Evolutionary conservation across 2,329 filamentous ascomycete genomes (phyloP), one percentile per base, ranked within the genome.

Genomic region (Aspergillus fumigatiaffinis): DNA sequence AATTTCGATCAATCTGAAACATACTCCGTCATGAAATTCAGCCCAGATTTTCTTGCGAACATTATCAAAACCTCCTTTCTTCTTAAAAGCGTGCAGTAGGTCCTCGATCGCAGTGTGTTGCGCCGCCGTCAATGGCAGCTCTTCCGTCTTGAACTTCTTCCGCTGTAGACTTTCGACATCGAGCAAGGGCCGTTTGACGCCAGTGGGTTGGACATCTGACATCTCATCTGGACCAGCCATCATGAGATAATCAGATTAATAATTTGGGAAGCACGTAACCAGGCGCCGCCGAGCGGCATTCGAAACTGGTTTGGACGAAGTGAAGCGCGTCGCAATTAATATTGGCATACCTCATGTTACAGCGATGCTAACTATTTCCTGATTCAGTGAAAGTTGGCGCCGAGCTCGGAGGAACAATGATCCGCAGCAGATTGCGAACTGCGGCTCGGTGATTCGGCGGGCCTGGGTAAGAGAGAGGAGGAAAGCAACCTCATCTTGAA

Each of bases 31-130:
- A 56, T 82, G 79, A 59, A 84, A 87, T 56, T 84, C 79, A 12
- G 82, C 79, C 76, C 84, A 85, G 3, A 85, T 74, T 58, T 82
- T 79, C 70, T 87, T 87, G 57, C 85, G 81, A 55, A 87, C 73
- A 51, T 74, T 76, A 68, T 88, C 85, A 65, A 86, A 88, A 55
- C 84, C 83, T 61, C 85, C 85, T 70, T 86, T 86, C 72, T 87
- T 87, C 72, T 86, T 86, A 70, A 87, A 86, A 0, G 82, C 83
- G 67, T 85, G 80, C 20, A 87, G 76, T 48, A 88, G 77, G 62
- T 78, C 78, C 68, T 87, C 84, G 55, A 88, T 85, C 25, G 80
- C 79, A 6, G 79, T 76, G 59, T 83, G 81, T 68, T 87, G 84
- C 38, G 79, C 72, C 54, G 82, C 79, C 25, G 82, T 80, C 32